Conservation (phyloP, 2,329 filamentous ascomycete genomes). For the Saccharata proteae region DNA sequence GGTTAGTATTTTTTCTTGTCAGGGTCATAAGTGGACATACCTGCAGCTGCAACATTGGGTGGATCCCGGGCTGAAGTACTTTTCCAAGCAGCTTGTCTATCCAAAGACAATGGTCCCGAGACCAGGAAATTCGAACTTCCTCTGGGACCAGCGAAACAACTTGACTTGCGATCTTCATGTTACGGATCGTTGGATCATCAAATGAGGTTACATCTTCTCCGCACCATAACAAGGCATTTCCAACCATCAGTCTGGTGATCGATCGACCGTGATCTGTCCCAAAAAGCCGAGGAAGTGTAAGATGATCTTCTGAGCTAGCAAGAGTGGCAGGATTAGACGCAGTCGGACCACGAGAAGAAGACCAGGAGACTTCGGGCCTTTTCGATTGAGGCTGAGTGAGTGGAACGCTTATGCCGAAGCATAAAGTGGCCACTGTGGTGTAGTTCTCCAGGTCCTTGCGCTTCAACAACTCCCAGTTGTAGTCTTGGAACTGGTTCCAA, state of each 20-base stretch:
- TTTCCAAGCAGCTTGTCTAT: conserved; percentile 18
- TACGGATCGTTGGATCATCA: conserved; percentile 18
- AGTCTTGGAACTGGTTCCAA: conserved; percentile 4
- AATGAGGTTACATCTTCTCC: conserved; percentile 15
- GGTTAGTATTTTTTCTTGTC: background rate
- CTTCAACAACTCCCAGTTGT: conserved; percentile 3
- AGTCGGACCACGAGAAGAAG: background rate
- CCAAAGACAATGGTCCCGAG: background rate
- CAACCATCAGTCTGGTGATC: conserved; percentile 18
- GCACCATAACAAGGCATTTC: conserved; percentile 19
- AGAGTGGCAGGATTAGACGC: no score
- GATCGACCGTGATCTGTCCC: conserved; percentile 10
- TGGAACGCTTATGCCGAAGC: background rate
- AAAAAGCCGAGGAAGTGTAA: conserved; percentile 3
- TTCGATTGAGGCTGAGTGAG: background rate
- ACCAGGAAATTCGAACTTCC: background rate
- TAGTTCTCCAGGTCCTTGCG: background rate
- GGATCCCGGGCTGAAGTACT: conserved; percentile 13
- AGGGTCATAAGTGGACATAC: conserved; percentile 7
- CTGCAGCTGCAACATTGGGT: conserved; percentile 17
- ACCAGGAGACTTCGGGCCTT: background rate
- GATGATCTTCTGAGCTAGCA: background rate
- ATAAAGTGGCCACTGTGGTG: background rate
- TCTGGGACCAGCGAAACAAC: conserved; percentile 1
- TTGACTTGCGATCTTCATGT: conserved; percentile 18